phyloP scores from a whole-genome alignment of 108 stramenopile species.

The Aurantiochytrium sp. region DNA sequence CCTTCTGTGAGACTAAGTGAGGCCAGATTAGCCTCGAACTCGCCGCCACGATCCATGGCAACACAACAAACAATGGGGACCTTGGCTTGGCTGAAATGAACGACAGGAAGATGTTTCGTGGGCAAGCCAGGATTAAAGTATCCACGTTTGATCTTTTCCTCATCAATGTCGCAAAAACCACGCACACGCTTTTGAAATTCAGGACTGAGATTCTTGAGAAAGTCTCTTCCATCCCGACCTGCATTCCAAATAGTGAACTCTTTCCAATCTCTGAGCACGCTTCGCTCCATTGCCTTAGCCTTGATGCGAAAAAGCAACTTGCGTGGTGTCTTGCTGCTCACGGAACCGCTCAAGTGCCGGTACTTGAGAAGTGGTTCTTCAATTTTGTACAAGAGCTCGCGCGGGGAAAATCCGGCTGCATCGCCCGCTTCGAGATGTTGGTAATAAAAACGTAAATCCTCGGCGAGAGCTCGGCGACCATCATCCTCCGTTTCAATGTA shows the following conservation, averaged over 20 bases:
- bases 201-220: constrained; percentile 54
- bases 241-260: constrained; percentile 72
- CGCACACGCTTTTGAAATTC: not conserved
- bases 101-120: not conserved
- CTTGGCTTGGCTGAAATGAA: not conserved
- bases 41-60: not conserved
- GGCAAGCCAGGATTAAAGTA: not conserved
- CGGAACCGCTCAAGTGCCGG: constrained; percentile 61
- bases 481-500: constrained; percentile 50
- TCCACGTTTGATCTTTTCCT: not conserved
- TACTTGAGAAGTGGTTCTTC: constrained; percentile 55
- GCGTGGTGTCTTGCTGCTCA: constrained; percentile 68
- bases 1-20: not conserved
- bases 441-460: constrained; percentile 76
- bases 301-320: constrained; percentile 64
- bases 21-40: not conserved
- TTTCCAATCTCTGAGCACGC: constrained; percentile 40
- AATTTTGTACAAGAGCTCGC: not conserved
- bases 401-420: not conserved
- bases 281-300: constrained; percentile 59
- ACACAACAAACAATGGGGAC: constrained; percentile 14
- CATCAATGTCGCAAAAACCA: not conserved
- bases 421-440: constrained; percentile 49
- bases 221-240: constrained; percentile 79
- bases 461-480: constrained; percentile 54